Evolutionary conservation across 768 basidiomycete species (phyloP).

Genomic region (Mycena haematopus): DNA sequence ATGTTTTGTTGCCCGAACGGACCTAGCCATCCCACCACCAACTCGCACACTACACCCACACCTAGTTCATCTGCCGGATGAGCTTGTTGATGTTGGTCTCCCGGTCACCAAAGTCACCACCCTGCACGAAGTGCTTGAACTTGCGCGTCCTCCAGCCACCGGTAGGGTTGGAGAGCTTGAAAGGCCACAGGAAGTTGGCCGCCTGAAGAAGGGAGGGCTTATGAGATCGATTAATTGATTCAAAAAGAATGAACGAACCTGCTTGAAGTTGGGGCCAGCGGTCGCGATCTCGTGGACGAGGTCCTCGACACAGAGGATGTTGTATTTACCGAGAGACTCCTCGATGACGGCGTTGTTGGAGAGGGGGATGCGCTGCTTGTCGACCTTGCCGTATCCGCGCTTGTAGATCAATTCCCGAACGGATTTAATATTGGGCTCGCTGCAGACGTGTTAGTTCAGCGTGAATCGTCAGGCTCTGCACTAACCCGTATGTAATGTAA

Average conservation of each 20-base stretch:
- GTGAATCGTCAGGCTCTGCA: slow-evolving; percentile 1
- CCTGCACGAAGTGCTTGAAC: slow-evolving; percentile 96
- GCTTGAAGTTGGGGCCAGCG: slow-evolving; percentile 98
- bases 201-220: slow-evolving; percentile 50
- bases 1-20: slow-evolving; percentile 20
- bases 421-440: slow-evolving; percentile 96
- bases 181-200: slow-evolving; percentile 98
- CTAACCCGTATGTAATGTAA: slow-evolving; percentile 95
- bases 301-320: slow-evolving; percentile 97
- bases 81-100: slow-evolving; percentile 98
- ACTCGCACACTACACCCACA: not conserved
- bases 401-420: slow-evolving; percentile 99
- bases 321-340: slow-evolving; percentile 85
- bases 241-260: slow-evolving; percentile 57
- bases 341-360: slow-evolving; percentile 95
- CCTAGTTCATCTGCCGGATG: slow-evolving; percentile 91
- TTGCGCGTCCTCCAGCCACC: slow-evolving; percentile 98
- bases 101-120: slow-evolving; percentile 97
- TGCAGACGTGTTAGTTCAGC: slow-evolving; percentile 35
- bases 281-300: slow-evolving; percentile 96
- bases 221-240: slow-evolving; percentile 19
- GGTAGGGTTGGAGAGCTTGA: slow-evolving; percentile 99
- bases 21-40: slow-evolving; percentile 8
- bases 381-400: slow-evolving; percentile 97
- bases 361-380: slow-evolving; percentile 97